These are phyloP conservation scores for Thermothelomyces thermophilus DNA, from an alignment of 2,329 filamentous ascomycete species.

Conservation along the genomic window DNA sequence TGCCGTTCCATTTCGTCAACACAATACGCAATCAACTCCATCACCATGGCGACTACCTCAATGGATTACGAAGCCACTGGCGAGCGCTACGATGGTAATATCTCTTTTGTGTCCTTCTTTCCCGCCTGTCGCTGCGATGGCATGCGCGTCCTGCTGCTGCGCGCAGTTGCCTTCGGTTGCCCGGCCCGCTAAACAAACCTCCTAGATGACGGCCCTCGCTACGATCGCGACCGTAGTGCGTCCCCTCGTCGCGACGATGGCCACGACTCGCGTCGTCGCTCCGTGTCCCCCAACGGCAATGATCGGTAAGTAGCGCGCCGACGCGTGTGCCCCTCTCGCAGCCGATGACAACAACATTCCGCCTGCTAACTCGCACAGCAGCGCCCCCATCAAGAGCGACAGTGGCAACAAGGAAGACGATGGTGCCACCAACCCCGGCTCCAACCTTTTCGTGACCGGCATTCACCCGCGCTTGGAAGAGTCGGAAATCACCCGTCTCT, in stretches of 20 bases:
- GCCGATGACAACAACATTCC: neutral
- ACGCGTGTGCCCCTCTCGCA: neutral
- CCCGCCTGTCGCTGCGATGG: neutral
- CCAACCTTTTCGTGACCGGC: conserved; percentile 97
- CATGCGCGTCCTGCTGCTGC: neutral
- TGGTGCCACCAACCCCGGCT: conserved; percentile 82
- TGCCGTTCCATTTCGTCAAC: conserved; percentile 3
- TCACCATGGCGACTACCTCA: conserved; percentile 53
- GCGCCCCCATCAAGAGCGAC: conserved; percentile 43
- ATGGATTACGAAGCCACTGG: conserved; percentile 67
- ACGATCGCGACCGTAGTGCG: conserved; percentile 60
- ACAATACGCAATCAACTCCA: conserved; percentile 18
- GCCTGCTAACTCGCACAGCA: conserved; percentile 19
- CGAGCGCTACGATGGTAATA: conserved; percentile 59
- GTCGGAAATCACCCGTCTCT: conserved; percentile 85
- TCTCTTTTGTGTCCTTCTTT: neutral
- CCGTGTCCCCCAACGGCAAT: conserved; percentile 53
- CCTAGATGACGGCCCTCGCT: conserved; percentile 57
- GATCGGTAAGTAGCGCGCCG: conserved; percentile 38
- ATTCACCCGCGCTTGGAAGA: conserved; percentile 91
- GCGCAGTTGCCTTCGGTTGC: conserved; percentile 2
- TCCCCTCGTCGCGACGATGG: conserved; percentile 60
- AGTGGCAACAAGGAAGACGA: conserved; percentile 60
- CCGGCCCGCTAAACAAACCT: conserved; percentile 13
- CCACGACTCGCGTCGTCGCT: conserved; percentile 53